Evolutionary conservation across 2,329 filamentous ascomycete genomes (phyloP), one percentile per base, ranked within the genome.

Genomic region (Penicillium sp.): DNA sequence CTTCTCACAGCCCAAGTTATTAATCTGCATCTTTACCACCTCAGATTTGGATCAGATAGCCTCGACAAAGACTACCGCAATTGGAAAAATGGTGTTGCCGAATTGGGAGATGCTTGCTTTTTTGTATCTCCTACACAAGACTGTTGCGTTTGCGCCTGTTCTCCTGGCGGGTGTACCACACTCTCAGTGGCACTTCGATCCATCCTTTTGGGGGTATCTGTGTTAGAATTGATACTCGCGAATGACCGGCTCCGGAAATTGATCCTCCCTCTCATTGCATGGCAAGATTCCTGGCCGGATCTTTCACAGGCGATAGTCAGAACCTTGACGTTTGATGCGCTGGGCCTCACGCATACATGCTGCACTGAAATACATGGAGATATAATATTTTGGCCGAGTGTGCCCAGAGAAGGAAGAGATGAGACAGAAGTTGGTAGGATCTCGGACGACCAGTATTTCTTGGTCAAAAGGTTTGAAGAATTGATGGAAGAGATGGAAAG

Each of bases 131-230:
- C n/a, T 5, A 45, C 42, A 6, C 27, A 38, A 35, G 60, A 62
- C 43, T n/a, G 19, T 3, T 62, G 60, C 43, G 7, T 52, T n/a
- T 62, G 60, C 23, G 45, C 48, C 15, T 62, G 60, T 29, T 60
- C 51, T 13, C 10, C 23, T 6, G 38, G 27, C 5, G 58, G 58
- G 3, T 62, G 60, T 31, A 60, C 58, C 2, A 45, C 55, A 10
- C 31, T 60, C 1, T 52, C 53, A 31, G 47, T 51, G 23, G 49
- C 31, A 7, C 38, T 58, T 3, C 39, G 51, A 6, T 31, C 35
- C 13, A 33, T 29, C 29, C 15, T 39, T 50, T 21, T 5, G 6
- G 13, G 8, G 8, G 8, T 23, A 13, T 25, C 12, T 10, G 9
- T n/a, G 21, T n/a, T n/a, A n/a, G n/a, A n/a, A n/a, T n/a, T n/a